A percentile compares a stretch with the other conserved stretches of the same genome.
Conservation (phyloP, 495 filamentous ascomycete genomes). For the Penicillium diatomitis region DNA sequence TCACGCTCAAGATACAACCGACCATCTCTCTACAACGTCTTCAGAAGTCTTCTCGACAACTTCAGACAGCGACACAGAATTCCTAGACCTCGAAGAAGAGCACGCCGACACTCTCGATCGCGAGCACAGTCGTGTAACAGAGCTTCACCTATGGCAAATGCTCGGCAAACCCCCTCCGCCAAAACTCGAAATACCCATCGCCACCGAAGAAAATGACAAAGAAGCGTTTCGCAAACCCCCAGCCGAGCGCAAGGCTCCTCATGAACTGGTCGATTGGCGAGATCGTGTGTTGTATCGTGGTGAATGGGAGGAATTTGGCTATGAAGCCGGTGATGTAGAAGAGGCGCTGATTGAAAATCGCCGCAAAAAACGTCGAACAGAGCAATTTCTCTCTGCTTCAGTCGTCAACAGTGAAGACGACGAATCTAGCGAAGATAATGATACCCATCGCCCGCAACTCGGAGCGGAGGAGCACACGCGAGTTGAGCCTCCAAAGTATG, state of each 20-base stretch:
- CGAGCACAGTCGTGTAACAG: constrained; percentile 42
- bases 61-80: constrained; percentile 5
- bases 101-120: constrained; percentile 48
- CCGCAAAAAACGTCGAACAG: constrained; percentile 23
- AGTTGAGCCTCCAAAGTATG: constrained; percentile 2
- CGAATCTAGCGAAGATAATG: background rate
- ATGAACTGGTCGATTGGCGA: constrained; percentile 38
- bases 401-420: background rate
- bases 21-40: constrained; percentile 2
- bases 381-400: constrained; percentile 1
- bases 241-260: constrained; percentile 18
- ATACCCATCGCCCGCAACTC: background rate
- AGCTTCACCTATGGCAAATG: constrained; percentile 46
- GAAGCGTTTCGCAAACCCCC: constrained; percentile 8
- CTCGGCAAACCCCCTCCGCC: constrained; percentile 27
- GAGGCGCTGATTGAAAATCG: constrained; percentile 26
- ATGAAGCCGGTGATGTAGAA: constrained; percentile 19
- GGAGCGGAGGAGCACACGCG: constrained; percentile 1
- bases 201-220: constrained; percentile 10
- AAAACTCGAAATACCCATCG: constrained; percentile 2
- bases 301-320: constrained; percentile 43
- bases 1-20: background rate
- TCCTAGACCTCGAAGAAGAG: constrained; percentile 31
- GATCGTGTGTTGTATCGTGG: constrained; percentile 32
- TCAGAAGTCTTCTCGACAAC: background rate